Evolutionary conservation across 345 rosid genomes (phyloP).

Genomic region (Viola odorata): DNA sequence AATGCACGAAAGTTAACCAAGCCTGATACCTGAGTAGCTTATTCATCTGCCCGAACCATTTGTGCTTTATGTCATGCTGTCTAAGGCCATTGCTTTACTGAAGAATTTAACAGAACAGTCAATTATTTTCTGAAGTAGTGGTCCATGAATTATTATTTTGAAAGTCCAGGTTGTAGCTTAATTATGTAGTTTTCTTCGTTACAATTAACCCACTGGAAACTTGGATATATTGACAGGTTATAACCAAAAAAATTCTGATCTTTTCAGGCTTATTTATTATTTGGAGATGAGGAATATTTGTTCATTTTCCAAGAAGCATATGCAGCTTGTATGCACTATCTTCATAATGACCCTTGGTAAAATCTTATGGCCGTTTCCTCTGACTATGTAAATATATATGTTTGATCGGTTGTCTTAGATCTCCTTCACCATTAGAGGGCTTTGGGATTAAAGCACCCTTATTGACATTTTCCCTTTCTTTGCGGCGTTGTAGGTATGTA

Average conservation of each 20-base stretch:
- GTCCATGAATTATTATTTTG: too few species aligned
- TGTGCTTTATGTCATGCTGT: too few species aligned
- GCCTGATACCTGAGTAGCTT: too few species aligned
- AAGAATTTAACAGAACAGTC: too few species aligned
- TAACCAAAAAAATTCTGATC: background rate
- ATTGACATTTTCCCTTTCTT: background rate
- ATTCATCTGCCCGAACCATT: too few species aligned
- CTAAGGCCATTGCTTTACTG: too few species aligned
- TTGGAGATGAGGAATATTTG: slow-evolving; percentile 92
- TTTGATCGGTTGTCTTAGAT: slow-evolving; percentile 8
- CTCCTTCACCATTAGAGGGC: background rate
- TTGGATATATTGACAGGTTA: too few species aligned
- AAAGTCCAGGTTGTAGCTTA: background rate
- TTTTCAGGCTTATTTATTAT: slow-evolving; percentile 86
- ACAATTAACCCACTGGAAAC: background rate
- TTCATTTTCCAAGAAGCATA: slow-evolving; percentile 95
- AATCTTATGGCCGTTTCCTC: slow-evolving; percentile 24
- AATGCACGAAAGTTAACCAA: background rate
- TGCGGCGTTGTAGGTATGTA: slow-evolving; percentile 63
- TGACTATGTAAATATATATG: slow-evolving; percentile 23
- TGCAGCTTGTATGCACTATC: slow-evolving; percentile 80
- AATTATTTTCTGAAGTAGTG: too few species aligned
- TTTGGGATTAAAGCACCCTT: background rate
- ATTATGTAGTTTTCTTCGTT: background rate
- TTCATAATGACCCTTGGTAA: slow-evolving; percentile 97